These are phyloP conservation scores for Cutaneotrichosporon sp. DNA, from an alignment of 1,284 basidiomycete species.

Conservation along the genomic window DNA sequence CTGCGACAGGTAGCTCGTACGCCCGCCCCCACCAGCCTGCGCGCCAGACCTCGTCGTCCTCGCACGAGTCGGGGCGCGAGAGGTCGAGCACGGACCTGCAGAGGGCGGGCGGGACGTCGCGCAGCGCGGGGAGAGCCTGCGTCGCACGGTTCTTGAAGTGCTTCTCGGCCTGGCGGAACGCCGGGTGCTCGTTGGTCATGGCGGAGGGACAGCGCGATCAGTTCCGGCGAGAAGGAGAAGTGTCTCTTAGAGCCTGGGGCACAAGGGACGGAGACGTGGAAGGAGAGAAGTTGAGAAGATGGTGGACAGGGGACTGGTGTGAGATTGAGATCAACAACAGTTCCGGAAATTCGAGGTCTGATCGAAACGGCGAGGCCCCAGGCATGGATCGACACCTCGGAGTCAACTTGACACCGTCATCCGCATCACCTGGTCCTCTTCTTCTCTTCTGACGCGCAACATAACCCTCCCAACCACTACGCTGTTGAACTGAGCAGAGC, in stretches of 20 bases:
- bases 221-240: background rate
- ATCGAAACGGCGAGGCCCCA: no score
- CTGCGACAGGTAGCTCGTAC: slow-evolving; percentile 10
- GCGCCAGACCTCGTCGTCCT: slow-evolving; percentile 44
- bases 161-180: slow-evolving; percentile 50
- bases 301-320: no score
- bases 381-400: no score
- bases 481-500: no score
- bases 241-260: background rate
- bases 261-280: background rate
- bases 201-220: background rate
- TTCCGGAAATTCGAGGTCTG: no score
- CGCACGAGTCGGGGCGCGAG: slow-evolving; percentile 33
- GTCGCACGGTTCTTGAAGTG: slow-evolving; percentile 51
- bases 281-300: no score
- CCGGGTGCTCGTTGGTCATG: slow-evolving; percentile 26
- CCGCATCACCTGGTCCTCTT: no score
- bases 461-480: no score
- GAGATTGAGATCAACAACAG: no score
- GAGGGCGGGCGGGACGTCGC: slow-evolving; percentile 15
- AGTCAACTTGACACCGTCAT: no score
- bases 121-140: slow-evolving; percentile 34
- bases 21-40: slow-evolving; percentile 48
- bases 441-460: no score
- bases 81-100: slow-evolving; percentile 41